phyloP scores from a whole-genome alignment of 2,329 filamentous ascomycete species.

The Cladophialophora psammophila region DNA sequence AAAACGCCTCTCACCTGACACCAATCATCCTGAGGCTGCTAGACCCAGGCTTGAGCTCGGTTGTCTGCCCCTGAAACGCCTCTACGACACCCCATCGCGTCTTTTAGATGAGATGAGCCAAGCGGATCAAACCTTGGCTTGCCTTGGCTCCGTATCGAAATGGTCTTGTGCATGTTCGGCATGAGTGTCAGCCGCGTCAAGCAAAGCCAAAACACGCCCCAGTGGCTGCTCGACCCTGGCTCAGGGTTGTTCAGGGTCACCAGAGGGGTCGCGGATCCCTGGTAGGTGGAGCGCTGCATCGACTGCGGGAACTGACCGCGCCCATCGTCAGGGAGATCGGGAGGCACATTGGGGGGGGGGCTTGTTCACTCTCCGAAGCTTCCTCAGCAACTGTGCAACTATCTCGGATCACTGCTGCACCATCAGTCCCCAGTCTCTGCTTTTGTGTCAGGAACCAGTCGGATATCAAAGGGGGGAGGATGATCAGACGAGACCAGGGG shows the following conservation, averaged over 20 bases:
- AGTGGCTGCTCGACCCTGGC: slow-evolving; percentile 5
- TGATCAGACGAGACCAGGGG: slow-evolving; percentile 9
- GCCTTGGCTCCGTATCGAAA: slow-evolving; percentile 13
- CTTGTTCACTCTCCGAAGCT: background rate
- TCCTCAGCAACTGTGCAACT: slow-evolving; percentile 8
- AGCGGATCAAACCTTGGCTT: slow-evolving; percentile 21
- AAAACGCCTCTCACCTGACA: slow-evolving; percentile 1
- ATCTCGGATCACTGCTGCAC: slow-evolving; percentile 26
- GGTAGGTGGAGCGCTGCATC: background rate
- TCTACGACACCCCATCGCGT: slow-evolving; percentile 16
- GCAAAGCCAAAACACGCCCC: slow-evolving; percentile 8
- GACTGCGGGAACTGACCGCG: background rate
- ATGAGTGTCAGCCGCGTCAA: slow-evolving; percentile 8
- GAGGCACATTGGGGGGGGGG: background rate
- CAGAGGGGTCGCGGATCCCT: background rate
- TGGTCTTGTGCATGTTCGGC: slow-evolving; percentile 18
- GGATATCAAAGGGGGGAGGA: slow-evolving; percentile 14
- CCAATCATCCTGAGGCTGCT: background rate
- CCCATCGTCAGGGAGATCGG: background rate
- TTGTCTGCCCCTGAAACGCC: slow-evolving; percentile 20
- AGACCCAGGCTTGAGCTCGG: background rate
- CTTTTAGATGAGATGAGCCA: slow-evolving; percentile 18
- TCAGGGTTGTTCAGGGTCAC: slow-evolving; percentile 5
- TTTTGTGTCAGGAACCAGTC: slow-evolving; percentile 14
- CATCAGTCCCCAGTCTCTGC: slow-evolving; percentile 7